Percentiles rank a stretch among this genome's conserved stretches.
Evolutionary conservation across 1,284 basidiomycete species (phyloP).

Genomic region (Earliella scabrosa): DNA sequence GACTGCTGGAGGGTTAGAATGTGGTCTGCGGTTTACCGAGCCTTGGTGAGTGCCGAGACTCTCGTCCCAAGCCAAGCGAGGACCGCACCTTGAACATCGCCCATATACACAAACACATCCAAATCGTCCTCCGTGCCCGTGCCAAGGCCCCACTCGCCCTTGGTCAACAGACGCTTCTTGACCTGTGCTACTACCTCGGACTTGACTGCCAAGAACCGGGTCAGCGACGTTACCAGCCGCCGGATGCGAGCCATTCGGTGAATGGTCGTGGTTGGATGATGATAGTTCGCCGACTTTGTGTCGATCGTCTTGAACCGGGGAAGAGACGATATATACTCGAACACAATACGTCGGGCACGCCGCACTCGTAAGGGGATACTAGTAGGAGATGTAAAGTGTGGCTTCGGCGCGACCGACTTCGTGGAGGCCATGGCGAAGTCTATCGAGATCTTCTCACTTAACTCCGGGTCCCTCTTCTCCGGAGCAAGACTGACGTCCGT

Average conservation of each 20-base stretch:
- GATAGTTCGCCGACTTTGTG: conserved; percentile 15
- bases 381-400: conserved; percentile 30
- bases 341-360: conserved; percentile 23
- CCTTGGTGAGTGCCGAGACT: background rate
- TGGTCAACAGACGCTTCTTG: conserved; percentile 67
- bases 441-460: conserved; percentile 12
- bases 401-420: conserved; percentile 10
- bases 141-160: conserved; percentile 43
- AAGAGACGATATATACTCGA: conserved; percentile 9
- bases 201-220: conserved; percentile 80
- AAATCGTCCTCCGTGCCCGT: conserved; percentile 48
- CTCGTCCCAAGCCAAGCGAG: conserved; percentile 1
- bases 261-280: conserved; percentile 47
- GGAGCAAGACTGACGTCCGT: background rate
- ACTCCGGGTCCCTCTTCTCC: background rate
- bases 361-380: conserved; percentile 24
- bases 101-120: conserved; percentile 88
- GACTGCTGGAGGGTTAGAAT: conserved; percentile 88
- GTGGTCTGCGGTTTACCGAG: conserved; percentile 66
- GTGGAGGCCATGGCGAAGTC: conserved; percentile 11
- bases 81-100: conserved; percentile 83
- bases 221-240: conserved; percentile 82
- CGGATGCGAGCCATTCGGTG: conserved; percentile 83
- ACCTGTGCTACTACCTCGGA: conserved; percentile 84
- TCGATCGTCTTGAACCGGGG: conserved; percentile 24